Evolutionary conservation across 2,329 filamentous ascomycete species (phyloP).

Genomic region (Xylaria sp.): DNA sequence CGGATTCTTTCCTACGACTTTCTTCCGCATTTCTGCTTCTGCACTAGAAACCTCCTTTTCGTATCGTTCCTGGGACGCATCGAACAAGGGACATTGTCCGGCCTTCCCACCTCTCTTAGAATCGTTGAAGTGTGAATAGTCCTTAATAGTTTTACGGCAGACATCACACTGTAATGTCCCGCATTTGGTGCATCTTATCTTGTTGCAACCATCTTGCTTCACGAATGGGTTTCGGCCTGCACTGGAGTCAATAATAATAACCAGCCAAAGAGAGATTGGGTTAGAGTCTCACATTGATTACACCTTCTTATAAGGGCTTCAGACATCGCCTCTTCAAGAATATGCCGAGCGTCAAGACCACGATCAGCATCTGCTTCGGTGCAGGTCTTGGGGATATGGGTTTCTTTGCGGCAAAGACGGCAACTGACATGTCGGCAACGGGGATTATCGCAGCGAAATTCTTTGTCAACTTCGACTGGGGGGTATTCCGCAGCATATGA

Average conservation of each 20-base stretch:
- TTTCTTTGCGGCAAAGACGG: conserved; percentile 73
- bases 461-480: conserved; percentile 73
- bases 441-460: conserved; percentile 77
- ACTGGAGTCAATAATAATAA: conserved; percentile 13
- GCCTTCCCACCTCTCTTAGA: conserved; percentile 56
- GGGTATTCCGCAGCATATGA: conserved; percentile 80
- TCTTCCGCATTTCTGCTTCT: conserved; percentile 66
- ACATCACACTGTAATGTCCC: conserved; percentile 72
- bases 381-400: conserved; percentile 79
- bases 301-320: conserved; percentile 80
- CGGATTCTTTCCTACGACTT: conserved; percentile 69
- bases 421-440: conserved; percentile 74
- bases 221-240: conserved; percentile 78
- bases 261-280: no score
- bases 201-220: conserved; percentile 84
- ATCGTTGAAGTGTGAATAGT: conserved; percentile 79
- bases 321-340: conserved; percentile 87
- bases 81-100: conserved; percentile 75
- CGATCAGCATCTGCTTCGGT: conserved; percentile 71
- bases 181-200: conserved; percentile 78
- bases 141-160: conserved; percentile 70
- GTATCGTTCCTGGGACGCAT: conserved; percentile 70
- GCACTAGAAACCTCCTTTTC: conserved; percentile 71
- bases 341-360: conserved; percentile 70
- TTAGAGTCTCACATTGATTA: conserved; percentile 65